Evolutionary conservation across 345 rosid genomes (phyloP).

Genomic region (Populus simonii): DNA sequence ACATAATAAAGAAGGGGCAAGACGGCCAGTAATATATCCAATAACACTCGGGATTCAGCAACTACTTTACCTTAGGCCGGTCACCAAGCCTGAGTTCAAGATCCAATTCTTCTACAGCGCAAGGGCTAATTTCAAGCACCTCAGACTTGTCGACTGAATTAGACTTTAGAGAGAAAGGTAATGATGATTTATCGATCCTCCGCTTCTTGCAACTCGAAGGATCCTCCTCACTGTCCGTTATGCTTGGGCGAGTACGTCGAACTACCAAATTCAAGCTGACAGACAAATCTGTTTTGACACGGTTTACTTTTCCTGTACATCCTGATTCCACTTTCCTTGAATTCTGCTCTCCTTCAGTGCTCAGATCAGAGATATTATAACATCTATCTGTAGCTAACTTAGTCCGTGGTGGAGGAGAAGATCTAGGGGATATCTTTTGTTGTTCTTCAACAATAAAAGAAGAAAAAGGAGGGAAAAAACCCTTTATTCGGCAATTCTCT

Average conservation of each 20-base stretch:
- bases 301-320: conserved; percentile 34
- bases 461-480: conserved; percentile 28
- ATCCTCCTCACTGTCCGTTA: conserved; percentile 20
- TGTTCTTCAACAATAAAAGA: conserved; percentile 32
- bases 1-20: conserved; percentile 17
- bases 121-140: conserved; percentile 37
- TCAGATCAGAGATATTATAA: conserved; percentile 29
- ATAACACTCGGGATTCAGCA: conserved; percentile 13
- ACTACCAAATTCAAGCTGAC: conserved; percentile 64
- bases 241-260: conserved; percentile 36
- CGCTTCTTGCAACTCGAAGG: conserved; percentile 46
- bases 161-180: conserved; percentile 45
- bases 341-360: conserved; percentile 36
- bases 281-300: conserved; percentile 44
- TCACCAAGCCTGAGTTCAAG: conserved; percentile 91
- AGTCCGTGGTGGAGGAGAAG: conserved; percentile 35
- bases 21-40: conserved; percentile 17
- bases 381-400: conserved; percentile 19
- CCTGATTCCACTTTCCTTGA: conserved; percentile 28
- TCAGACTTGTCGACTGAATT: conserved; percentile 38
- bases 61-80: conserved; percentile 55
- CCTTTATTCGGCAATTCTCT: conserved; percentile 20
- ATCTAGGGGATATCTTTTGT: conserved; percentile 18
- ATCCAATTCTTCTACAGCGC: conserved; percentile 63
- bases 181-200: conserved; percentile 37